Conservation (phyloP, 495 filamentous ascomycete genomes). For the Neurospora sp. region DNA sequence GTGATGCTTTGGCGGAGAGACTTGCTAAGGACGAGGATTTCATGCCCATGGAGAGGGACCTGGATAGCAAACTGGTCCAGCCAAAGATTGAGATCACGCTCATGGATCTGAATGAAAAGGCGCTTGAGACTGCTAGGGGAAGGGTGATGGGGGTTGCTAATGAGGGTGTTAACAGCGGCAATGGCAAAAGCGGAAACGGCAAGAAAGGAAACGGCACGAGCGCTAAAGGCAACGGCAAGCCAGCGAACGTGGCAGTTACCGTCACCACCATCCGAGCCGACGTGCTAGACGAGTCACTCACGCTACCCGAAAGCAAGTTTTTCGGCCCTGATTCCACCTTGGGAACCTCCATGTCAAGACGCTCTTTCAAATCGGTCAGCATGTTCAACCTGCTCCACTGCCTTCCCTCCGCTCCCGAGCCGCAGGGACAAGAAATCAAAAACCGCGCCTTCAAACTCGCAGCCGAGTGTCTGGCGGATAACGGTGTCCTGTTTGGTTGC, state of each 20-base stretch:
- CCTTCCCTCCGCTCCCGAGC: slow-evolving; percentile 17
- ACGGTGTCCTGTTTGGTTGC: slow-evolving; percentile 24
- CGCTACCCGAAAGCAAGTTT: background rate
- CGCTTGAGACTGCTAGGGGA: slow-evolving; percentile 9
- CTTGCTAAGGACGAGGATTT: background rate
- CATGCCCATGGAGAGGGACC: background rate
- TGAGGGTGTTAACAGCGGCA: too few relatives aligned
- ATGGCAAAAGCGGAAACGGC: too few relatives aligned
- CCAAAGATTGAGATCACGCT: slow-evolving; percentile 13
- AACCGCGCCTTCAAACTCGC: slow-evolving; percentile 12
- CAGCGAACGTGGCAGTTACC: background rate
- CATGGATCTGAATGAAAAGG: slow-evolving; percentile 19
- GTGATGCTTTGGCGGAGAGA: slow-evolving; percentile 4
- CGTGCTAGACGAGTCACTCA: slow-evolving; percentile 2
- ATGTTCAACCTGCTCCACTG: slow-evolving; percentile 34
- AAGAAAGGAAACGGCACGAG: too few relatives aligned
- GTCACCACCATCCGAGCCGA: slow-evolving; percentile 13
- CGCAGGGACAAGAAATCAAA: slow-evolving; percentile 6
- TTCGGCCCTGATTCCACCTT: background rate
- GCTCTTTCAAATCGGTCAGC: slow-evolving; percentile 23
- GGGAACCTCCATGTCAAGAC: background rate
- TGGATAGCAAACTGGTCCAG: background rate
- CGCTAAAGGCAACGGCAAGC: background rate
- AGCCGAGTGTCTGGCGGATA: slow-evolving; percentile 14
- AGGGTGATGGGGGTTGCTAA: slow-evolving; percentile 3